These are phyloP conservation scores for Stenogyne calaminthoides DNA, from an alignment of 305 asterid species.

Conservation along the genomic window DNA sequence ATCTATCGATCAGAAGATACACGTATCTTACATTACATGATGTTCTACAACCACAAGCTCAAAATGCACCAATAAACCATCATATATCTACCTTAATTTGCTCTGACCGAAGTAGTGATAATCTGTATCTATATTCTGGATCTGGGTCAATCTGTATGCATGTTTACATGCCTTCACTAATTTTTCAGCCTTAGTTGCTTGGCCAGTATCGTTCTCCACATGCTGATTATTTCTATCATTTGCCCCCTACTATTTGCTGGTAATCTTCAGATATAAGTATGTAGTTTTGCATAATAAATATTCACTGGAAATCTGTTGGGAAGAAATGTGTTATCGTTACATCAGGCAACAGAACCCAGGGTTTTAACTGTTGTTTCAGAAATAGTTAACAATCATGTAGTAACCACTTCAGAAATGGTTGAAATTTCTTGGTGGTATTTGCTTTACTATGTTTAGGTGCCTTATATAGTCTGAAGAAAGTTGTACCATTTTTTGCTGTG, in stretches of 20 bases:
- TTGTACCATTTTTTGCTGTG: conserved; percentile 1
- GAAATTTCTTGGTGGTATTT: conserved; percentile 1
- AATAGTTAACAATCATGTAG: conserved; percentile 12
- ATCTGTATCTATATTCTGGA: background rate
- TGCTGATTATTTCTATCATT: background rate
- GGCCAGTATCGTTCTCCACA: background rate
- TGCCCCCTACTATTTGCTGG: background rate
- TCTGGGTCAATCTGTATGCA: background rate
- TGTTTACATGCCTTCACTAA: background rate
- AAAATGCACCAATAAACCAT: background rate
- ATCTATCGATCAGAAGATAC: background rate
- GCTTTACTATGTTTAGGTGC: background rate
- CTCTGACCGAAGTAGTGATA: background rate
- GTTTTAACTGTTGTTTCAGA: background rate
- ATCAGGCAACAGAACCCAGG: background rate
- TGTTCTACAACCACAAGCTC: background rate
- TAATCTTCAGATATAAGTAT: background rate
- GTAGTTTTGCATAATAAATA: background rate
- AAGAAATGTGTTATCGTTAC: background rate
- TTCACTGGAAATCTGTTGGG: background rate
- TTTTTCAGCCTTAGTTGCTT: background rate
- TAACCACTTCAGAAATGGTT: background rate
- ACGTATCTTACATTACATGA: background rate
- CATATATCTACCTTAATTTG: background rate
- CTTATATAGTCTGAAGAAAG: conserved; percentile 7